These are phyloP conservation scores for Populus euphratica DNA, from an alignment of 345 rosid genomes.

Conservation along the genomic window DNA sequence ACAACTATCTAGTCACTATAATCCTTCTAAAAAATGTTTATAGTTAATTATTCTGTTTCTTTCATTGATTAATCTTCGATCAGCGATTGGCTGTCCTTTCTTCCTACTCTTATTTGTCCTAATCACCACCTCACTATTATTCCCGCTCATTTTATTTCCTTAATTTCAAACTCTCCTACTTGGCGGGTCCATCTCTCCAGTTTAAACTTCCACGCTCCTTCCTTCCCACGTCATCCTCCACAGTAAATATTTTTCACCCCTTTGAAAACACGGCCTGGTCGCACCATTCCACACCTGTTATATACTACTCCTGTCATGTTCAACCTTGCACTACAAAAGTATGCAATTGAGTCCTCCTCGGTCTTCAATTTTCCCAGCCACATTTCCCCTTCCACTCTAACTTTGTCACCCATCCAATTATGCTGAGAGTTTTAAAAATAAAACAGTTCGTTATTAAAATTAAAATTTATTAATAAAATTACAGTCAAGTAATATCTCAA, in stretches of 20 bases:
- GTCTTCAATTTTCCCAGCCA: background rate
- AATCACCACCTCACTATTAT: constrained; percentile 24
- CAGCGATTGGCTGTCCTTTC: background rate
- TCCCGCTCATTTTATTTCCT: constrained; percentile 52
- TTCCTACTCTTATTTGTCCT: constrained; percentile 1
- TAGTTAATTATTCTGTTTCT: background rate
- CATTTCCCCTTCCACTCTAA: background rate
- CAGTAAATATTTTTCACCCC: background rate
- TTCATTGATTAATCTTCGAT: background rate
- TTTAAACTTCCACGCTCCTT: constrained; percentile 12
- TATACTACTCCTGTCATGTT: background rate
- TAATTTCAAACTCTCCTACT: constrained; percentile 31
- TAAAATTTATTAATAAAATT: no score
- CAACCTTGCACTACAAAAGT: background rate
- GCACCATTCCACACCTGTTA: background rate
- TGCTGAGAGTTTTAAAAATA: background rate
- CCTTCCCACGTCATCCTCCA: constrained; percentile 32
- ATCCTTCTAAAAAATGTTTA: background rate
- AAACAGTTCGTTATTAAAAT: background rate
- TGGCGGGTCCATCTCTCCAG: constrained; percentile 24
- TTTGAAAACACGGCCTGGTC: background rate
- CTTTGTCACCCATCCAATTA: background rate
- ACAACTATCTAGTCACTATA: background rate
- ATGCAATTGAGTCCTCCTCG: background rate
- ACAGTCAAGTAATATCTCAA: no score